phyloP scores from a whole-genome alignment of 805 yeast species.

The Candida alai region DNA sequence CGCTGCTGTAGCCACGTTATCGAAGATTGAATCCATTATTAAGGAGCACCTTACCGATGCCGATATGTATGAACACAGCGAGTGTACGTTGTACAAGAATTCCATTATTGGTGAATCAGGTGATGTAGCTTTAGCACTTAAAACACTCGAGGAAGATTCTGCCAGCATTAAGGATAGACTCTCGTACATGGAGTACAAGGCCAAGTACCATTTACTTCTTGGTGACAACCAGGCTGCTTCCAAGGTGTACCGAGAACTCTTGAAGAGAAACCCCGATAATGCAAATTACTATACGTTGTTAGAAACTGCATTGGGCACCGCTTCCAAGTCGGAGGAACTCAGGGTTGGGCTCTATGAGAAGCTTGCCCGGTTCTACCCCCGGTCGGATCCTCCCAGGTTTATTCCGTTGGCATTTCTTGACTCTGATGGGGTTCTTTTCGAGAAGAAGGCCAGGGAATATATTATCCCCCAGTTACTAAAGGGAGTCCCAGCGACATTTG shows the following conservation, averaged over 20 bases:
- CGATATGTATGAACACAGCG: slow-evolving; percentile 77
- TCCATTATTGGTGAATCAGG: slow-evolving; percentile 61
- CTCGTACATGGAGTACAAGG: slow-evolving; percentile 63
- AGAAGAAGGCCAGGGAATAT: slow-evolving; percentile 47
- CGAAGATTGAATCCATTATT: slow-evolving; percentile 72
- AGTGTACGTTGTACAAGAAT: slow-evolving; percentile 71
- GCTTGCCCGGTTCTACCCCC: slow-evolving; percentile 70
- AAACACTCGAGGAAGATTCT: slow-evolving; percentile 50
- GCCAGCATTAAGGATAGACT: slow-evolving; percentile 52
- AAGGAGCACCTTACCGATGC: slow-evolving; percentile 62
- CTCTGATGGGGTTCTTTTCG: slow-evolving; percentile 47
- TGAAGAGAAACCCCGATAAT: slow-evolving; percentile 85
- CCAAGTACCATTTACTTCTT: slow-evolving; percentile 55
- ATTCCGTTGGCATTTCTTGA: slow-evolving; percentile 73
- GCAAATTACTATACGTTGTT: slow-evolving; percentile 59
- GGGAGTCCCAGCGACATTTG: slow-evolving; percentile 89
- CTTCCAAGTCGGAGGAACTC: slow-evolving; percentile 37
- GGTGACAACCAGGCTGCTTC: slow-evolving; percentile 64
- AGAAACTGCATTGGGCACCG: slow-evolving; percentile 60
- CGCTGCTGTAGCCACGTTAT: slow-evolving; percentile 67
- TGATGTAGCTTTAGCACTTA: slow-evolving; percentile 60
- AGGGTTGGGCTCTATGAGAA: slow-evolving; percentile 62
- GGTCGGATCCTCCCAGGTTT: slow-evolving; percentile 72
- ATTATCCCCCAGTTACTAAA: slow-evolving; percentile 59
- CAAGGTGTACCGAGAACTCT: slow-evolving; percentile 57